Percentiles rank a stretch among this genome's conserved stretches.
Evolutionary conservation across 345 rosid genomes (phyloP).

Genomic region (Boechera retrofracta): DNA sequence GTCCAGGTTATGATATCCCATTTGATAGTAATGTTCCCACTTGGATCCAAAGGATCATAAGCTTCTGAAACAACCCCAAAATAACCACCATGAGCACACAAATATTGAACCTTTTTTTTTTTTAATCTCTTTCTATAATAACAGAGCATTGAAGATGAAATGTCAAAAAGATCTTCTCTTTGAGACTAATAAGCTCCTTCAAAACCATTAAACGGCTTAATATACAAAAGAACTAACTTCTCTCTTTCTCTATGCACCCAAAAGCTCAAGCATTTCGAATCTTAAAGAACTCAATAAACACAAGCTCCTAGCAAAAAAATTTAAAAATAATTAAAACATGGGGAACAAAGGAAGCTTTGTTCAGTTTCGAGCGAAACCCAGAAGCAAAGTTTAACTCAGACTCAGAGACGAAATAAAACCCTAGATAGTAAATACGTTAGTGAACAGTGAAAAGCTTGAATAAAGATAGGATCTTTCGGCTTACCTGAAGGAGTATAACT

Average conservation of each 20-base stretch:
- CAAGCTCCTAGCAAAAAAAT: not conserved
- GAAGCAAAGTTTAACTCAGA: slow-evolving; percentile 26
- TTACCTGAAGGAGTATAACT: slow-evolving; percentile 69
- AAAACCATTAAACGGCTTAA: not conserved
- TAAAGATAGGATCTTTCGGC: slow-evolving; percentile 26
- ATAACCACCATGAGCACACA: slow-evolving; percentile 12
- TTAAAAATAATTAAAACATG: not conserved
- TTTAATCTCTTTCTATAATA: not conserved
- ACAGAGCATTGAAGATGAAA: slow-evolving; percentile 30
- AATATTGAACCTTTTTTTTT: not conserved
- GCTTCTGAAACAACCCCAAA: slow-evolving; percentile 50
- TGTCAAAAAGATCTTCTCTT: slow-evolving; percentile 5
- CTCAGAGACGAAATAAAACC: slow-evolving; percentile 34
- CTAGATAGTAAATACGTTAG: not conserved
- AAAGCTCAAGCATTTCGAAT: slow-evolving; percentile 2
- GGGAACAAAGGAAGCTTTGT: not conserved
- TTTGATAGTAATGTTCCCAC: slow-evolving; percentile 76
- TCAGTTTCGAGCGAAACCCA: not conserved
- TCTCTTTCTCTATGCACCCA: slow-evolving; percentile 13
- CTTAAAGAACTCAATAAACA: slow-evolving; percentile 12
- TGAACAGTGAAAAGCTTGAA: slow-evolving; percentile 14
- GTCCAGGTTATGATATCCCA: slow-evolving; percentile 85
- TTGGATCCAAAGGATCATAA: slow-evolving; percentile 79
- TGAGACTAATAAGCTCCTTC: slow-evolving; percentile 6
- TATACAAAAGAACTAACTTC: not conserved